Conservation (phyloP, 1,139 yeast genomes). For the Magnusiomyces magnusii region DNA sequence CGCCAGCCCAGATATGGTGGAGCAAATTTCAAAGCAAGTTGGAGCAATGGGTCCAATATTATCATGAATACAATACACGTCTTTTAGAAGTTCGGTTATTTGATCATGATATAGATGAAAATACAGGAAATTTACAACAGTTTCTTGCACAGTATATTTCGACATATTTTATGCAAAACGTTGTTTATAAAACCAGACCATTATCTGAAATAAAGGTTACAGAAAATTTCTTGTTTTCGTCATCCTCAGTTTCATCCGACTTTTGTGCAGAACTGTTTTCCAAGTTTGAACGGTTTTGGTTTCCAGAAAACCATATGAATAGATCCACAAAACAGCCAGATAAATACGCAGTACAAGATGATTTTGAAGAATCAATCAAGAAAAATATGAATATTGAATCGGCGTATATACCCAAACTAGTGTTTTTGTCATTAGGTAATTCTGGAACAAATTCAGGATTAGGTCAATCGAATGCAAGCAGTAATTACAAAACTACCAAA, state of each 20-base stretch:
- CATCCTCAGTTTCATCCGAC: background rate
- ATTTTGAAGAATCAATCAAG: slow-evolving; percentile 3
- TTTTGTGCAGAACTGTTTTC: slow-evolving; percentile 1
- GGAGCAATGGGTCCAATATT: slow-evolving; percentile 4
- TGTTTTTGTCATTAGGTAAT: background rate
- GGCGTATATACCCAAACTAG: background rate
- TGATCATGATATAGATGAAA: background rate
- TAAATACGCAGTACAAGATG: slow-evolving; percentile 4
- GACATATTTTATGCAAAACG: background rate
- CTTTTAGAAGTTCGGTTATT: background rate
- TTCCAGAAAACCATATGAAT: background rate
- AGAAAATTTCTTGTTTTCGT: background rate
- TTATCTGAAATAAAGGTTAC: background rate
- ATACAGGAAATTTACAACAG: background rate
- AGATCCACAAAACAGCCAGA: background rate
- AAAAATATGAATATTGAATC: background rate
- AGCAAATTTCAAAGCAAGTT: background rate
- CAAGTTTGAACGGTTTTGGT: background rate
- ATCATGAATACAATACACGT: background rate
- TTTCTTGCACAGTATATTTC: slow-evolving; percentile 6
- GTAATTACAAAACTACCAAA: background rate
- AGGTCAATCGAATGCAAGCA: background rate
- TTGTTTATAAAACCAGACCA: background rate
- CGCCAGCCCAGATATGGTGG: slow-evolving; percentile 3
- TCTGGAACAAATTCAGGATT: background rate